These are phyloP conservation scores for Xylaria sp. DNA, from an alignment of 2,329 filamentous ascomycete genomes.

Conservation along the genomic window DNA sequence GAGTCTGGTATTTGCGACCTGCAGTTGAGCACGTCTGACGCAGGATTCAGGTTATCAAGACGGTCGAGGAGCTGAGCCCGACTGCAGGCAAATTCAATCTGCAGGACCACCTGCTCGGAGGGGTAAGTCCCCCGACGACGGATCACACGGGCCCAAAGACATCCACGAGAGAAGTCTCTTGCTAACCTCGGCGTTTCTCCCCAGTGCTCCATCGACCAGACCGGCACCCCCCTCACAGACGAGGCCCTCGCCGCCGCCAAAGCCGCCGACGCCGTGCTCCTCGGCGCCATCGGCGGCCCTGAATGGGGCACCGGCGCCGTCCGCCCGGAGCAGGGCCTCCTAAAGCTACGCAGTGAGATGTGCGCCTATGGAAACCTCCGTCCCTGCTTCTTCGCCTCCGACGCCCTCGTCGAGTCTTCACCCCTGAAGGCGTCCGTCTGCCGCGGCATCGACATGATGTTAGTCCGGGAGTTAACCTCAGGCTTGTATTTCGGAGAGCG, in stretches of 20 bases:
- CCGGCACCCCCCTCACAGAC: slow-evolving; percentile 81
- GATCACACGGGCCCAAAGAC: too few species aligned
- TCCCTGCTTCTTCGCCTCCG: slow-evolving; percentile 94
- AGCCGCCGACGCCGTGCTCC: slow-evolving; percentile 85
- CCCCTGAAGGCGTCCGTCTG: slow-evolving; percentile 88
- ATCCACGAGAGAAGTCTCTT: not conserved
- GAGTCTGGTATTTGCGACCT: too few species aligned
- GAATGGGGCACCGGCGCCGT: slow-evolving; percentile 92
- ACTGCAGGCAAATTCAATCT: slow-evolving; percentile 84
- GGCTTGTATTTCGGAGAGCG: slow-evolving; percentile 96
- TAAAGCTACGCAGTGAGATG: slow-evolving; percentile 92
- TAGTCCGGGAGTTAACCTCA: slow-evolving; percentile 90
- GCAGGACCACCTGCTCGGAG: slow-evolving; percentile 88
- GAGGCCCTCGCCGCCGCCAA: slow-evolving; percentile 85
- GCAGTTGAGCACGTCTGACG: too few species aligned
- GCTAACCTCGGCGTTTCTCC: slow-evolving; percentile 14
- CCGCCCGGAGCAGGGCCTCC: slow-evolving; percentile 91
- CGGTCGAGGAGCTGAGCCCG: slow-evolving; percentile 76
- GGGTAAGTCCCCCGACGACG: slow-evolving; percentile 65
- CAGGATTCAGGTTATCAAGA: slow-evolving; percentile 83
- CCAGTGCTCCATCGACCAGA: slow-evolving; percentile 89
- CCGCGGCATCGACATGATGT: slow-evolving; percentile 88
- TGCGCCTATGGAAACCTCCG: slow-evolving; percentile 93
- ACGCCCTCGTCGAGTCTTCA: slow-evolving; percentile 82
- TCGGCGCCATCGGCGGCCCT: slow-evolving; percentile 95